Percentiles rank a stretch among this genome's conserved stretches.
These are phyloP conservation scores for Haematococcus sp. DNA, from an alignment of 139 green algal species.

Conservation along the genomic window DNA sequence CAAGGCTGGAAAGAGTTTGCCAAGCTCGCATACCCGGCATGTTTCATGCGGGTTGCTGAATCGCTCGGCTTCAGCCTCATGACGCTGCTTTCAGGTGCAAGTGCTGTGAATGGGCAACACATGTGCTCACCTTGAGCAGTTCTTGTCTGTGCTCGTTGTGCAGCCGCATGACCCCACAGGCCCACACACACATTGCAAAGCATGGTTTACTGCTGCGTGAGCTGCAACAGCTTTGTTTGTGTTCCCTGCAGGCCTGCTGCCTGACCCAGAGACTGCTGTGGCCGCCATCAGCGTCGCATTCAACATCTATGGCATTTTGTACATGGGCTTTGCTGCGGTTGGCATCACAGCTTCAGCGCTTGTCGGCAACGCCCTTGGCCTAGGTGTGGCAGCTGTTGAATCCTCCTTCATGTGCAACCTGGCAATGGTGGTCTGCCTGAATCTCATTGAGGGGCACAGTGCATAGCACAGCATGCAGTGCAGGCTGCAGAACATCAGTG, in stretches of 20 bases:
- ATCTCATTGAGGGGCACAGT: no score
- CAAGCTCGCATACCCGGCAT: constrained; percentile 25
- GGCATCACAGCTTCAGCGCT: constrained; percentile 24
- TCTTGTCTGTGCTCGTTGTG: no score
- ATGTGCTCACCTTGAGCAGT: not conserved
- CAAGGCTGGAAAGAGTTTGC: constrained; percentile 26
- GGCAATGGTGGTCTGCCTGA: no score
- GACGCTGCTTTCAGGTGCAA: constrained; percentile 27
- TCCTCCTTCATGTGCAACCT: no score
- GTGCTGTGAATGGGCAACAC: no score
- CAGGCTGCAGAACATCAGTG: not conserved
- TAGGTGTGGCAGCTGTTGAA: constrained; percentile 16
- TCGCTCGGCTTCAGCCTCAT: constrained; percentile 32
- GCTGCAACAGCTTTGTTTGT: no score
- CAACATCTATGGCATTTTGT: constrained; percentile 37
- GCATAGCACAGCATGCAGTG: not conserved
- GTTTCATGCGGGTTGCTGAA: constrained; percentile 47
- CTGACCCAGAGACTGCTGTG: constrained; percentile 28
- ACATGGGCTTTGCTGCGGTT: constrained; percentile 40
- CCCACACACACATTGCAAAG: no score
- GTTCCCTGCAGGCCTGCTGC: constrained; percentile 25
- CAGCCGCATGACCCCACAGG: no score
- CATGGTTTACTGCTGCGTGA: no score
- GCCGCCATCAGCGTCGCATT: constrained; percentile 37
- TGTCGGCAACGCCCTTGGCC: constrained; percentile 49